Conservation (phyloP, 495 filamentous ascomycete genomes). For the Neurospora terricola region DNA sequence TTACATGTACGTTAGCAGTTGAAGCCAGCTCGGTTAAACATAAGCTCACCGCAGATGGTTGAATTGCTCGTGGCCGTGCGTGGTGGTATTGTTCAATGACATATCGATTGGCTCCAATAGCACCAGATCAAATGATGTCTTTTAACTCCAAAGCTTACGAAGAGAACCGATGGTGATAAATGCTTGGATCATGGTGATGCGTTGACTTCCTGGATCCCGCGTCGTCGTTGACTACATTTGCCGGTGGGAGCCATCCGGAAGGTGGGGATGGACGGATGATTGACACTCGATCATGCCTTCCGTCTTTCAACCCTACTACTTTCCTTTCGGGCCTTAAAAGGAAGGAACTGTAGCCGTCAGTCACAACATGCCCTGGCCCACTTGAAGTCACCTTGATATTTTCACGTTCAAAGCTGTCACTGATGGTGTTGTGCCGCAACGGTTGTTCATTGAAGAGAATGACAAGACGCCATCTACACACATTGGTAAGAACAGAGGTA, state of each 20-base stretch:
- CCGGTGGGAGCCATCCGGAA: not conserved
- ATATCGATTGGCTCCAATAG: not conserved
- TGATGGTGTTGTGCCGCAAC: not conserved
- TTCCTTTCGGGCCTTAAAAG: not conserved
- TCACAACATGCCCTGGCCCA: not conserved
- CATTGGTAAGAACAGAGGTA: not conserved
- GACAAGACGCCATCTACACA: accelerated
- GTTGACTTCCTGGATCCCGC: not conserved
- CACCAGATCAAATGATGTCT: not conserved
- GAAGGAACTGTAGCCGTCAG: not conserved
- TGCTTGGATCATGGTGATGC: not conserved
- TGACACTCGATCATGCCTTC: not conserved
- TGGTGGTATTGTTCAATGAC: not conserved
- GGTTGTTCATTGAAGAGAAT: accelerated
- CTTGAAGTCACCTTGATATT: not conserved
- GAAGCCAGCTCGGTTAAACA: not conserved
- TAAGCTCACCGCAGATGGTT: not conserved
- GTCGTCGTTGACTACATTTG: not conserved
- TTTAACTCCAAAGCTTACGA: not conserved
- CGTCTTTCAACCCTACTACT: not conserved
- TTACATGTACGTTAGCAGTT: not conserved
- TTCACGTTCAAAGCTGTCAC: not conserved
- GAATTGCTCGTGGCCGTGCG: not conserved
- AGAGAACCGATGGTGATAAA: not conserved
- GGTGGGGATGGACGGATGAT: not conserved